Evolutionary conservation across 345 rosid genomes (phyloP), one percentile per base, ranked within the genome.

Genomic region (Trapa bicornis): DNA sequence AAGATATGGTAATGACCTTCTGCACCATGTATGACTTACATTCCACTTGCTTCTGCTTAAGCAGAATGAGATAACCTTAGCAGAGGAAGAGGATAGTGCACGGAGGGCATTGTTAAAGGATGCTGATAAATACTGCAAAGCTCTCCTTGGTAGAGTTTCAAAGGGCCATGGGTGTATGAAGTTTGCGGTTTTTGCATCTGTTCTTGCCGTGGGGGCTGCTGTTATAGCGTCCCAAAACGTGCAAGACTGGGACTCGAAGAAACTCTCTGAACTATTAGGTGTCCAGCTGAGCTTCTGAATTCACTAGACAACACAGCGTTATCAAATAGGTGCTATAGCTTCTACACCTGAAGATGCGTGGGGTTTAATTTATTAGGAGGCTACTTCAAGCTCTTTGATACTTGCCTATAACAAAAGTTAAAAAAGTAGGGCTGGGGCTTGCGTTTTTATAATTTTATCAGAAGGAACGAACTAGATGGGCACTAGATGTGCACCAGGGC

Each of bases 61-160:
- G 67, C 58, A 85, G 90, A 85, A 85, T 42, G 81, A 75, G 84
- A 67, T 70, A 69, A 81, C 71, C 42, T 62, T 73, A 70, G 63
- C 64, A 15, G 43, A 70, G 48, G 73, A 67, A 61, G 75, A 68
- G 3, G 58, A 76, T 29, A 57, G 61, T 33, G 71, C 50, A 29
- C 70, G 50, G 35, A 37, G 37, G 13, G 71, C 79, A 42, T 60
- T 66, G 41, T 58, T 81, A 66, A 81, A 74, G 76, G 82, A 83
- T 8, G 83, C 84, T 5, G 80, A 83, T 79, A 77, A 78, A 76
- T 81, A 73, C 68, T 78, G 86, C 79, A 85, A 81, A 72, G 70
- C 64, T 39, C 58, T 85, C 17, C 60, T 75, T 73, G 79, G 86
- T 29, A 66, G 37, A 16, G 12, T 75, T 16, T 78, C 81, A 0